Percentiles rank a stretch among this genome's conserved stretches.
Evolutionary conservation across 1,284 basidiomycete genomes (phyloP).

Genomic region (Mycena citricolor): DNA sequence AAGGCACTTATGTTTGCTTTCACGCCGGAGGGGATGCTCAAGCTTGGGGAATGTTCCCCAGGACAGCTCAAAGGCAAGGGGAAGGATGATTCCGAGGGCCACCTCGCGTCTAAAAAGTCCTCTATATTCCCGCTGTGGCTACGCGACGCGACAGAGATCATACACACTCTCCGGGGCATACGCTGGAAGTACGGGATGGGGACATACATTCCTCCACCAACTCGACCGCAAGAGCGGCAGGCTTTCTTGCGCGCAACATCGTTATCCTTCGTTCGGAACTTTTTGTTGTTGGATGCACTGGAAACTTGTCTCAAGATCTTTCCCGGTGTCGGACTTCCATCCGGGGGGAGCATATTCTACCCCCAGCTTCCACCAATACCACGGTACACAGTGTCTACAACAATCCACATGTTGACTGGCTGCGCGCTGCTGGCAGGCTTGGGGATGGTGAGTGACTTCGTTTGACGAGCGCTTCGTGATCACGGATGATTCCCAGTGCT

Average conservation of each 20-base stretch:
- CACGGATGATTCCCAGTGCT: too few relatives aligned
- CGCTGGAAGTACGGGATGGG: conserved; percentile 65
- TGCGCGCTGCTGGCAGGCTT: conserved; percentile 62
- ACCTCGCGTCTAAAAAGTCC: conserved; percentile 21
- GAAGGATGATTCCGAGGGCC: not conserved
- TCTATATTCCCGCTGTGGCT: conserved; percentile 40
- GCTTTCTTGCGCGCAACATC: conserved; percentile 56
- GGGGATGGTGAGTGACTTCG: too few relatives aligned
- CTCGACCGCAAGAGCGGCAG: conserved; percentile 46
- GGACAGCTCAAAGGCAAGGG: conserved; percentile 39
- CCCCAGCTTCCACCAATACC: conserved; percentile 44
- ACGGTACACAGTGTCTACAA: conserved; percentile 57
- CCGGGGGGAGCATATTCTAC: conserved; percentile 67
- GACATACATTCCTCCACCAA: conserved; percentile 51
- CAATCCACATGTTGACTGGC: conserved; percentile 59
- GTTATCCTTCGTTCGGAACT: conserved; percentile 49
- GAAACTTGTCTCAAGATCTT: conserved; percentile 62
- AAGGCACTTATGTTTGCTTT: conserved; percentile 57
- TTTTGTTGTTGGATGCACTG: conserved; percentile 55
- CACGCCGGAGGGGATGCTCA: conserved; percentile 56
- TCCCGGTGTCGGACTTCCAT: conserved; percentile 58
- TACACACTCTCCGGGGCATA: conserved; percentile 56
- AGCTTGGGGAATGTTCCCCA: conserved; percentile 49
- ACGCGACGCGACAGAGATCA: conserved; percentile 58
- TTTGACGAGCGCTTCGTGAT: too few relatives aligned